Base-by-base conservation (phyloP, 1,284 basidiomycete species). In the Cutaneotrichosporon sp. region DNA sequence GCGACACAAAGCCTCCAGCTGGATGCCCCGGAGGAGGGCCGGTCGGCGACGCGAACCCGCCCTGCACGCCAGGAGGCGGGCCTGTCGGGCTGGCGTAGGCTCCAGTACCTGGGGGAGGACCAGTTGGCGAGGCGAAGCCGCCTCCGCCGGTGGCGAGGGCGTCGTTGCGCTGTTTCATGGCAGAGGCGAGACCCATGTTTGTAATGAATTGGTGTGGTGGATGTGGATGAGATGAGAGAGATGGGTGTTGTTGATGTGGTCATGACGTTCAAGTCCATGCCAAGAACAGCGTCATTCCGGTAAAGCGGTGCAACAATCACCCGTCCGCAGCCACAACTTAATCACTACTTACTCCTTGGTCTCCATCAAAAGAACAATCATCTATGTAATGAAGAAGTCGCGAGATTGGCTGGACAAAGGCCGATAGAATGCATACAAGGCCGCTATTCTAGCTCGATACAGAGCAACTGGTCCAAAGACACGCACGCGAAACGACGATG, bases 111-210 rank as follows among this genome's bases (percentile, higher is more conserved):
- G 47, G 47, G n/a, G 47, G 47, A 5, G 50, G 22, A 16, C 50
- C 50, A 31, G 50, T 11, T 5, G 50, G 50, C 26, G 50, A 22
- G 30, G 51, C 51, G 31, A 53, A 32, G 30, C 51, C 51, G 51
- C 51, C 51, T 7, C 14, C 31, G 51, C 51, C 31, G 9, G 51
- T 8, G 30, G 51, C 51, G 51, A 34, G 30, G 31, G 51, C 31
- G 30, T 53, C 51, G 31, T 53, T 34, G 51, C 51, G 51, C 51
- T 53, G 31, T 53, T 53, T 53, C 51, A 53, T 53, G 18, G 51
- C 51, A 31, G 51, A 53, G 18, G 51, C 51, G 51, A 53, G 51
- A 53, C 51, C 51, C 51, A 53, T 53, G 51, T 8, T 34, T 5
- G 51, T 16, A 31, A n/a, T 46, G 42, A 18, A 18, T 46, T 46